A percentile compares a stretch with the other conserved stretches of the same genome.
Evolutionary conservation across 2,329 filamentous ascomycete species (phyloP).

Genomic region (Dactylellina cionopaga): DNA sequence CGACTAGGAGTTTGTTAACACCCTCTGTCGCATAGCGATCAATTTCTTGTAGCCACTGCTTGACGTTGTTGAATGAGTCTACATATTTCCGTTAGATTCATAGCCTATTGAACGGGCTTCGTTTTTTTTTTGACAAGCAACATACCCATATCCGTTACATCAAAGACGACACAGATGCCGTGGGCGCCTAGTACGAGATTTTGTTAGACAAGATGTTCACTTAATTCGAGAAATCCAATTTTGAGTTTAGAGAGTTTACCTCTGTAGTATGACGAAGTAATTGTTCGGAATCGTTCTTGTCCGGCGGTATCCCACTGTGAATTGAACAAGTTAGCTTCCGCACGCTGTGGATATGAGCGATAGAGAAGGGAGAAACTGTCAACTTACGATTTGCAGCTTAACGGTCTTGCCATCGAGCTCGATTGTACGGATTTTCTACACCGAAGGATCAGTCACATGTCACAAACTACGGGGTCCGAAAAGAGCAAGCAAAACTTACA

Average conservation of each 20-base stretch:
- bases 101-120: no score
- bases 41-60: constrained; percentile 99
- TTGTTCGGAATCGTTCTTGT: constrained; percentile 99
- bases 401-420: constrained; percentile 99
- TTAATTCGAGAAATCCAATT: neutral
- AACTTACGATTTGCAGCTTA: constrained; percentile 95
- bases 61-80: constrained; percentile 99
- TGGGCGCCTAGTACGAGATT: constrained; percentile 73
- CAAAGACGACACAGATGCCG: constrained; percentile 99
- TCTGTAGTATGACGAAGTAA: constrained; percentile 99
- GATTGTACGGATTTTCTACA: constrained; percentile 98
- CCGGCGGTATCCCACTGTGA: constrained; percentile 96
- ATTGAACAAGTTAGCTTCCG: constrained; percentile 18
- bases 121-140: neutral
- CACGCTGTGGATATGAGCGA: neutral
- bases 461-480: neutral
- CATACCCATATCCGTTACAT: constrained; percentile 94
- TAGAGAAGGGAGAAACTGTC: neutral
- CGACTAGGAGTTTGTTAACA: constrained; percentile 98
- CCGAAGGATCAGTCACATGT: constrained; percentile 15
- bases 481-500: constrained; percentile 68
- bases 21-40: constrained; percentile 99
- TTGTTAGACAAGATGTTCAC: constrained; percentile 37
- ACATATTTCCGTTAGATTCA: neutral
- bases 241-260: constrained; percentile 52